phyloP scores from a whole-genome alignment of 257 asterid species.

The Gentiana dahurica region DNA sequence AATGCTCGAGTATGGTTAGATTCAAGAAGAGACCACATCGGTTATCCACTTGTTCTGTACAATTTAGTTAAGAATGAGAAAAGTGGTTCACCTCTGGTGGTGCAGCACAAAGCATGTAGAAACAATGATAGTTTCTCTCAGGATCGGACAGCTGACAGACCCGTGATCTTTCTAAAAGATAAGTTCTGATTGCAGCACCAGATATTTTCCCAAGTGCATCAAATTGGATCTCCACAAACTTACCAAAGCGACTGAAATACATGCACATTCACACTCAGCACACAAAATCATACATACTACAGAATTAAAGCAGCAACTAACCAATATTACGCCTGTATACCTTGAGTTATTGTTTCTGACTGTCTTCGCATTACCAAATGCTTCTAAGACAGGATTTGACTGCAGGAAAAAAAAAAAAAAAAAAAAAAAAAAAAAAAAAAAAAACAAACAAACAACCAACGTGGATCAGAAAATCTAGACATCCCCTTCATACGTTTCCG shows the following conservation, averaged over 20 bases:
- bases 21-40: too few relatives aligned
- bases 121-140: constrained; percentile 92
- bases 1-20: too few relatives aligned
- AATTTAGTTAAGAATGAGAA: background rate
- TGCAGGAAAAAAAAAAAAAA: constrained; percentile 19
- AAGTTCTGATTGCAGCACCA: constrained; percentile 94
- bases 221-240: constrained; percentile 91
- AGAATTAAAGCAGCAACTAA: constrained; percentile 6
- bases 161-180: constrained; percentile 88
- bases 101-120: constrained; percentile 94
- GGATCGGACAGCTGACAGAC: constrained; percentile 91
- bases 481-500: background rate
- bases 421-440: too few relatives aligned
- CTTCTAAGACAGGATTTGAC: constrained; percentile 95
- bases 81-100: constrained; percentile 50
- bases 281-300: constrained; percentile 5
- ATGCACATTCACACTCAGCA: background rate
- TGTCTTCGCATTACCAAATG: constrained; percentile 93
- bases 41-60: too few relatives aligned
- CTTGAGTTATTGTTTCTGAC: constrained; percentile 90
- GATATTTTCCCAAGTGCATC: constrained; percentile 59
- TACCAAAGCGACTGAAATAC: constrained; percentile 76
- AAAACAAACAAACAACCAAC: too few relatives aligned
- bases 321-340: constrained; percentile 20
- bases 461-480: too few relatives aligned